These are phyloP conservation scores for Lactifluus piperatus DNA, from an alignment of 768 basidiomycete species.

Conservation along the genomic window DNA sequence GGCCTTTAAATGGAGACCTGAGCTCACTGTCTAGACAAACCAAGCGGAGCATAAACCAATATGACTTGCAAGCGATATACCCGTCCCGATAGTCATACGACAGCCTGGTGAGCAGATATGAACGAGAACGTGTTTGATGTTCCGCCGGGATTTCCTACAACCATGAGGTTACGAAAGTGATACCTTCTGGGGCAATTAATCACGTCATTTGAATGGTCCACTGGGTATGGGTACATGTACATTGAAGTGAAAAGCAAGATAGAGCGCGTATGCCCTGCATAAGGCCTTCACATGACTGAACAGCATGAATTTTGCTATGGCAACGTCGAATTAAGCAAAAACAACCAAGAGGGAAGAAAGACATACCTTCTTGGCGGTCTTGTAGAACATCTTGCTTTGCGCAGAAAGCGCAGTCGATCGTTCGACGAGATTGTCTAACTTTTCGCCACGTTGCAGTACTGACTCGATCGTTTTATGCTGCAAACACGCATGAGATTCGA, in stretches of 20 bases:
- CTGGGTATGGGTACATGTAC: constrained; percentile 15
- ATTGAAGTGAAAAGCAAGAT: constrained; percentile 10
- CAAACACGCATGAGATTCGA: background rate
- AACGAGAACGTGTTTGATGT: background rate
- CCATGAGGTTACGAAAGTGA: background rate
- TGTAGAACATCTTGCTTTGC: constrained; percentile 98
- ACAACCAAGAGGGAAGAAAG: background rate
- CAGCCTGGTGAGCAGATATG: background rate
- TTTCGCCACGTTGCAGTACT: constrained; percentile 92
- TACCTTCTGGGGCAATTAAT: background rate
- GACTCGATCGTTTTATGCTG: constrained; percentile 99
- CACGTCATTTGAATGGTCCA: constrained; percentile 6
- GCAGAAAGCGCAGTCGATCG: constrained; percentile 80
- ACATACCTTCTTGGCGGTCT: constrained; percentile 96
- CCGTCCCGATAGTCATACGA: background rate
- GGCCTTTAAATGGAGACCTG: background rate
- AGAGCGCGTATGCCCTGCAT: background rate
- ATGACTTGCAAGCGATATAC: background rate
- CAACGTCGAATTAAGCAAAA: background rate
- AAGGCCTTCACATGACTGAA: constrained; percentile 55
- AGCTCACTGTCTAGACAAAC: background rate
- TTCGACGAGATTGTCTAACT: constrained; percentile 91
- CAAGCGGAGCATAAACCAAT: background rate
- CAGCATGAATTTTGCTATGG: constrained; percentile 92
- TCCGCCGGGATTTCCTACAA: background rate